Evolutionary conservation across 805 yeast genomes (phyloP), one percentile per base, ranked within the genome.

Genomic region (Myxozyma udenii): DNA sequence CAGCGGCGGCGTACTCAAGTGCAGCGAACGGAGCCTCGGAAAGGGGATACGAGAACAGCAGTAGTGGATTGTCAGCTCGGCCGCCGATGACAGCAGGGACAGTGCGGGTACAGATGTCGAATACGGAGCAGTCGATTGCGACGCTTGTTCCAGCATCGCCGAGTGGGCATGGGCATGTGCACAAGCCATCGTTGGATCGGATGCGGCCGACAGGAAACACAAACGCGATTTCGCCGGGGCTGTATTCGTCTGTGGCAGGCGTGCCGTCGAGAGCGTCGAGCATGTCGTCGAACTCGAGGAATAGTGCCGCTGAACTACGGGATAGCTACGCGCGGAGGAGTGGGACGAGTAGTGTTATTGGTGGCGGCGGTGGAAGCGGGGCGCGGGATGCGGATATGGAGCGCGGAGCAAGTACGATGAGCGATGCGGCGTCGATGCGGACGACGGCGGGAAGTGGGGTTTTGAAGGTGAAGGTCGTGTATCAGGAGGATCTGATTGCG

Each of bases 401-500:
- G n/a, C 47, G 57, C 12, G 23, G 24, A 19, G 11, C 26, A 25
- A 44, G 45, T 33, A 24, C 47, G 35, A 18, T 37, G 23, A 48
- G 45, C 24, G 44, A 35, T 12, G 37, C 28, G 22, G 33, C 58
- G 18, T 23, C 46, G 6, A n/a, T n/a, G n/a, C n/a, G n/a, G n/a
- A 18, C 32, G 30, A 38, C 38, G 4, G 19, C 44, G 12, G 40
- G 32, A 14, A 22, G 24, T 24, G 46, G 51, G 30, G 36, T 51
- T 28, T 51, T 71, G 54, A 71, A 71, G 55, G 64, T 71, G 51
- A 71, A 71, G 61, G 69, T 71, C 16, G 69, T 67, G 49, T 60
- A 66, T 44, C 60, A 63, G 23, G 71, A 69, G 39, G 72, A 69
- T 53, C 60, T 69, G 21, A 63, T 71, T 49, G 75, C 75, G 21